Base-by-base conservation (phyloP, 495 filamentous ascomycete species). In the Penicillium flavigenum region DNA sequence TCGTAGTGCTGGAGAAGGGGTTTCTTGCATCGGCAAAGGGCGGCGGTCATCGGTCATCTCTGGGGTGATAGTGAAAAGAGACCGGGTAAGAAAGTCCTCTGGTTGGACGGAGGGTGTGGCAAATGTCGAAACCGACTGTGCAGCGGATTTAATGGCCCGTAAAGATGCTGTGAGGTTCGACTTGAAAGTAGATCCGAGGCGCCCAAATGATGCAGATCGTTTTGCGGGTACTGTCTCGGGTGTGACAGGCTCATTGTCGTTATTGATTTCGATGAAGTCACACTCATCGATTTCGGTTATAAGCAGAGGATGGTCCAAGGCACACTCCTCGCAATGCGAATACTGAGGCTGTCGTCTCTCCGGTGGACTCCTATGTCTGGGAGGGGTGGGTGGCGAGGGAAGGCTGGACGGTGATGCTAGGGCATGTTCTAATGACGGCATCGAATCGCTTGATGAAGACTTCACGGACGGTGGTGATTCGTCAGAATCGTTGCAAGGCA, bases 101-200 rank as follows among this genome's bases (percentile, higher is more conserved):
- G 90, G 87, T 36, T 88, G 88, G 45, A 91, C 85, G 19, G 87
- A 85, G 1, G 88, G 82, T 12, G 87, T 79, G 4, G 85, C 74
- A 58, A 96, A 85, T 58, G 78, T 86, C 24, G 92, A 91, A 51
- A 98, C 86, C 4, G 89, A 88, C 57, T 83, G 87, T 19, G 92
- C 92, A 0, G 92, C 93, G 12, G 86, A 89, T 69, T 89, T 89
- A 54, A 98, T 82, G 26, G 89, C 91, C 32, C 89, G 84, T 50
- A 98, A 73, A 0, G 94, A 98, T 20, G 93, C 91, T 5, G 92
- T 98, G 16, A 98, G 79, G 62, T 98, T 98, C 3, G 94, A 98
- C 63, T 91, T 95, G 75, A 97, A 91, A 11, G 83, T 84, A 16
- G 79, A 76, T 14, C 68, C 71, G 6, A 78, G 44, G n/a, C 73